Evolutionary conservation across 768 basidiomycete genomes (phyloP).

Genomic region (Kwoniella pini): DNA sequence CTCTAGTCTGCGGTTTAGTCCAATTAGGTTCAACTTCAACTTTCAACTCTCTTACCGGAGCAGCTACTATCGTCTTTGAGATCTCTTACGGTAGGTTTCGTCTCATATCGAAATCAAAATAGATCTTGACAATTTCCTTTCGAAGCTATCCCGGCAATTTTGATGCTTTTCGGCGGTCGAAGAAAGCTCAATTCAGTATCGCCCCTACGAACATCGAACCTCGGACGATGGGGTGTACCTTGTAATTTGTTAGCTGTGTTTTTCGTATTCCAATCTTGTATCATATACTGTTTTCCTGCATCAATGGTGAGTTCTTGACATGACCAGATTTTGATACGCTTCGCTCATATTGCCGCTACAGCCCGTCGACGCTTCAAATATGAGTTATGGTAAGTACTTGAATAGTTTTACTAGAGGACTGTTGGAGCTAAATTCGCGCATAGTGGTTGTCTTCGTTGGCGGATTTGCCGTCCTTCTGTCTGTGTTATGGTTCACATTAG

Average conservation of each 20-base stretch:
- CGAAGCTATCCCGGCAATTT: conserved; percentile 10
- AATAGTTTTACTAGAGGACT: neutral
- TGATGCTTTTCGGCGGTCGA: conserved; percentile 25
- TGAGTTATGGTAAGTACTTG: conserved; percentile 17
- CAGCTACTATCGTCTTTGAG: conserved; percentile 19
- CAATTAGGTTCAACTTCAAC: conserved; percentile 24
- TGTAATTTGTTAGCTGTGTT: conserved; percentile 26
- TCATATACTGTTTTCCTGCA: conserved; percentile 30
- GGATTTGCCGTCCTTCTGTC: conserved; percentile 2
- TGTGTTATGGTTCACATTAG: conserved; percentile 14
- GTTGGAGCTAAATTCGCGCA: neutral
- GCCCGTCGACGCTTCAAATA: conserved; percentile 17
- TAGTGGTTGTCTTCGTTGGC: conserved; percentile 18
- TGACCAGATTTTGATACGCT: neutral
- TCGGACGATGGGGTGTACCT: conserved; percentile 22
- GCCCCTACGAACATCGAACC: conserved; percentile 10
- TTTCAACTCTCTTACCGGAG: conserved; percentile 23
- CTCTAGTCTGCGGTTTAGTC: conserved; percentile 16
- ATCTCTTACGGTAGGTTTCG: conserved; percentile 19
- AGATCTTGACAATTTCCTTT: neutral
- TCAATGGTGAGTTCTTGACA: conserved; percentile 19
- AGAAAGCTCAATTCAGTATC: conserved; percentile 11
- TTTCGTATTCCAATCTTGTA: conserved; percentile 21
- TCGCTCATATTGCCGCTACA: neutral
- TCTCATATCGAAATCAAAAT: no score